Percentiles rank a stretch among this genome's conserved stretches.
Evolutionary conservation across 768 basidiomycete species (phyloP).

Genomic region (Paxillus involutus): DNA sequence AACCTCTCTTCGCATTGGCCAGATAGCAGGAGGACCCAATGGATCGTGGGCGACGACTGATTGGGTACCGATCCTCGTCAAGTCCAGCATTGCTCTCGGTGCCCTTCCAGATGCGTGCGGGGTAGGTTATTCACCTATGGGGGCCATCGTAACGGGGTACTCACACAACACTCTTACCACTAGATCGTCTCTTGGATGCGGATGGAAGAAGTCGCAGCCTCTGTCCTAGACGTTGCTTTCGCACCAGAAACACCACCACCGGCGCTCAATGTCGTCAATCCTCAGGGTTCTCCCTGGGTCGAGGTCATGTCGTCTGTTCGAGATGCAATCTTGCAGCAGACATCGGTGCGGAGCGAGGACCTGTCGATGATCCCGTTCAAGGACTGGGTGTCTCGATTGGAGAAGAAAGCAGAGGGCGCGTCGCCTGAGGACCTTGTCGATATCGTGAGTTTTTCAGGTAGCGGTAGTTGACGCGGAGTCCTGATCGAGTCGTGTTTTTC

Average conservation of each 20-base stretch:
- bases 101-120: slow-evolving; percentile 30
- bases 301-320: slow-evolving; percentile 25
- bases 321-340: slow-evolving; percentile 10
- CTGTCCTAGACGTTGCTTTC: slow-evolving; percentile 35
- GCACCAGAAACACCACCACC: slow-evolving; percentile 12
- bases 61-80: slow-evolving; percentile 36
- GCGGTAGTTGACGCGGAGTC: background rate
- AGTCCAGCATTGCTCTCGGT: slow-evolving; percentile 26
- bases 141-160: background rate
- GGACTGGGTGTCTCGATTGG: slow-evolving; percentile 32
- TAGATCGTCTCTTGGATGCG: slow-evolving; percentile 37
- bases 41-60: slow-evolving; percentile 35
- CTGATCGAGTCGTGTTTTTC: background rate
- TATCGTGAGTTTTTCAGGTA: background rate
- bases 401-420: slow-evolving; percentile 20
- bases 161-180: background rate
- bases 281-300: slow-evolving; percentile 32
- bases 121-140: slow-evolving; percentile 22
- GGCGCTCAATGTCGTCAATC: slow-evolving; percentile 39
- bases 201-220: slow-evolving; percentile 31
- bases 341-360: slow-evolving; percentile 1
- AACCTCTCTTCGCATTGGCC: slow-evolving; percentile 32
- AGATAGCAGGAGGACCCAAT: slow-evolving; percentile 32
- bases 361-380: slow-evolving; percentile 25
- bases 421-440: background rate